Evolutionary conservation across 768 basidiomycete genomes (phyloP), one percentile per base, ranked within the genome.

Genomic region (Dendrothele bispora): DNA sequence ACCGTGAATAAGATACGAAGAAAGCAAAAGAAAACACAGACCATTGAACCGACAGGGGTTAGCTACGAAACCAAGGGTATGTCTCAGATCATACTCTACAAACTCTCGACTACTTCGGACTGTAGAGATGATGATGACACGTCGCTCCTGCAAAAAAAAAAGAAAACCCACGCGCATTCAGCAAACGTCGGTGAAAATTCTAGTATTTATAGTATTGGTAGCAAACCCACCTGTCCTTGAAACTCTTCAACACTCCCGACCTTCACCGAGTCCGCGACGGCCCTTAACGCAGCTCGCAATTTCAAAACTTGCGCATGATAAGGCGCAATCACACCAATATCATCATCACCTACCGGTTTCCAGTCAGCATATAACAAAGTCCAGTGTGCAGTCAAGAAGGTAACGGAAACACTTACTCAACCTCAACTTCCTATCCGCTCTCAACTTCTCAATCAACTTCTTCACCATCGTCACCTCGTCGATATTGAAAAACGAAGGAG

Each of bases 161-260:
- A 34, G 14, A 35, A 30, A 20, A n/a, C 11, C 26, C 43, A 45
- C 29, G 1, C 2, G 21, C 14, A 29, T 29, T 18, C 6, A 3
- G 15, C 12, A 30, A 29, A 30, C n/a, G n/a, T n/a, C n/a, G n/a
- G n/a, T n/a, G n/a, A n/a, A n/a, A n/a, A n/a, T n/a, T n/a, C n/a
- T n/a, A n/a, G 37, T 11, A 8, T 12, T 11, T 12, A 39, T 39
- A 20, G 10, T 20, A 49, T 45, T 38, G 48, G 21, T 20, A 24
- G 20, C 12, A 41, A 10, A 48, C 52, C n/a, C 39, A 77, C 80
- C 64, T 83, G 79, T 7, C 83, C 84, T 59, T 84, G 83, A 63
- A 83, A 83, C 48, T 83, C 81, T 54, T 85, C 84, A 1, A 83
- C 82, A 18, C 78, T 81, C 17, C 82, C 84, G 12, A 86, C 77